Conservation (phyloP, 1,139 yeast genomes). For the Blastobotrys ciferrii region DNA sequence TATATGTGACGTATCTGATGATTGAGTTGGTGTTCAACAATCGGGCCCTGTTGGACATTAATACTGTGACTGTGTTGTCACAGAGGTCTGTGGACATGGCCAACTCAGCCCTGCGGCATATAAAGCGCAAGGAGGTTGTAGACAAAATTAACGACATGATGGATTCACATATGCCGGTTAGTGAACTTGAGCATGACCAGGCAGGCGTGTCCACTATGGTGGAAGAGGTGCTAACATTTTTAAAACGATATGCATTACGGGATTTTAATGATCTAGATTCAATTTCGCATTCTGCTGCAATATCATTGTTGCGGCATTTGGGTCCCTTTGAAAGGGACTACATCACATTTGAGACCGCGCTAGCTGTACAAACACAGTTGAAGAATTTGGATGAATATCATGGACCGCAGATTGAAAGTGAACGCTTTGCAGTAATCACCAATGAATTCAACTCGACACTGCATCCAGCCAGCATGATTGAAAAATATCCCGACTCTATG, state of each 20-base stretch:
- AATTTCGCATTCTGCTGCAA: slow-evolving; percentile 26
- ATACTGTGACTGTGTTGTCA: not conserved
- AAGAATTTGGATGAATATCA: slow-evolving; percentile 7
- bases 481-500: slow-evolving; percentile 4
- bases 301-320: slow-evolving; percentile 22
- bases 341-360: slow-evolving; percentile 15
- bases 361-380: slow-evolving; percentile 11
- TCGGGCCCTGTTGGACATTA: slow-evolving; percentile 4
- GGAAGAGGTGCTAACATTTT: slow-evolving; percentile 17
- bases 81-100: slow-evolving; percentile 2
- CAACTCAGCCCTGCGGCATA: not conserved
- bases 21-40: slow-evolving; percentile 15
- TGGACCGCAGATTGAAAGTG: slow-evolving; percentile 7
- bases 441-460: not conserved
- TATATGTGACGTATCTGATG: slow-evolving; percentile 18
- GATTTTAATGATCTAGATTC: slow-evolving; percentile 26
- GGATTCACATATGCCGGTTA: not conserved
- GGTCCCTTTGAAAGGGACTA: slow-evolving; percentile 7
- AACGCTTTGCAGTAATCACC: not conserved
- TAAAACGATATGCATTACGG: slow-evolving; percentile 27
- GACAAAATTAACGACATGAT: slow-evolving; percentile 1
- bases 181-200: not conserved
- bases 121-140: not conserved
- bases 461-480: not conserved
- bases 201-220: slow-evolving; percentile 2